Evolutionary conservation across 805 yeast genomes (phyloP), one percentile per base, ranked within the genome.

Genomic region (Hanseniaspora mollemarum): DNA sequence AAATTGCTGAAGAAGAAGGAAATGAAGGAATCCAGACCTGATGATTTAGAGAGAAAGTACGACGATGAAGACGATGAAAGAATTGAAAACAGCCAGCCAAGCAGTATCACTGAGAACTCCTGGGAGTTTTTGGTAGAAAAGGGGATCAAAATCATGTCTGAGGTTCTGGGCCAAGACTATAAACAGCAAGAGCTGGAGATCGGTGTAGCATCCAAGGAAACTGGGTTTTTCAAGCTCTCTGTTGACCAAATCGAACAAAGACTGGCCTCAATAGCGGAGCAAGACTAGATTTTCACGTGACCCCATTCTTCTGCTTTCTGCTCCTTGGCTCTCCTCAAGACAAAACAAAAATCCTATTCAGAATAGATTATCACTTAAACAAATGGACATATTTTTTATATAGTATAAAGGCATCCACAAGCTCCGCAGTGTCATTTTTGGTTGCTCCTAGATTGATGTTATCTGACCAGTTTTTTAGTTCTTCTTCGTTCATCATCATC

Each of bases 161-260:
- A 85, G 53, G 83, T 90, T 1, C 71, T 92, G 58, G 87, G 94
- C 44, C 87, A 95, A 2, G 98, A 92, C 60, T 90, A 92, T 66
- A 78, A 95, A 58, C 88, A 87, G 67, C 83, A 83, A 62, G 98
- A 92, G 62, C 71, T 92, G 52, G 98, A 92, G 71, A 75, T 92
- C 54, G 98, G 96, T 49, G 83, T 88, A 43, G 95, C 95, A 25
- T 72, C 83, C 2, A 69, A 71, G 45, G 76, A 68, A 32, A 78
- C 72, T 37, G 82, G 81, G 45, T 90, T 90, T 71, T 76, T 81
- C 55, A 72, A 77, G 26, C 76, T 92, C 60, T 71, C 80, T 4
- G 75, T 83, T 9, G 96, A 87, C 35, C 94, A 92, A 67, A 88
- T 92, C 57, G 98, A 92, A 66, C 96, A 87, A 70, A 76, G 97